phyloP scores from a whole-genome alignment of 2,329 filamentous ascomycete genomes.

The Fusarium begoniae region DNA sequence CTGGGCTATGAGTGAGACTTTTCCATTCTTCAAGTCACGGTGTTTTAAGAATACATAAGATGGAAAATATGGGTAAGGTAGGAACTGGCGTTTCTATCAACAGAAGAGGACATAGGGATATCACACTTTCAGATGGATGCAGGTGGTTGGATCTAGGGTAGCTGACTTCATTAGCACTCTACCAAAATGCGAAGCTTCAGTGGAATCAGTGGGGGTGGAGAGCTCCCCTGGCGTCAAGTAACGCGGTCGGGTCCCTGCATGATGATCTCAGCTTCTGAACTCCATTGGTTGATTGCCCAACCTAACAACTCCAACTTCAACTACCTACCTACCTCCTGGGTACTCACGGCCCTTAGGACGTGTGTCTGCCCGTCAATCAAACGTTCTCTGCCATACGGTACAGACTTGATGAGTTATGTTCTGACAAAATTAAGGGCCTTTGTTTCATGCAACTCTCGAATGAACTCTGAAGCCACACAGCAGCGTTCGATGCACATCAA shows the following conservation, averaged over 20 bases:
- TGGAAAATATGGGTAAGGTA: neutral
- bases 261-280: slow-evolving; percentile 12
- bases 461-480: neutral
- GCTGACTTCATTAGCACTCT: neutral
- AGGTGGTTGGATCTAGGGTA: slow-evolving; percentile 1
- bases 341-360: neutral
- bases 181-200: neutral
- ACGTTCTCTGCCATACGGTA: neutral
- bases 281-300: slow-evolving; percentile 9
- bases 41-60: neutral
- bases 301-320: slow-evolving; percentile 10
- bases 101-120: neutral
- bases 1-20: neutral
- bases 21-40: neutral
- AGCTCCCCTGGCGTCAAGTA: neutral
- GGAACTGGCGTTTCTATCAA: neutral
- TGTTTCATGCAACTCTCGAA: neutral
- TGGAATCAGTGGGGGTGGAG: slow-evolving; percentile 16
- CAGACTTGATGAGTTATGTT: neutral
- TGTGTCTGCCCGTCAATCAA: neutral
- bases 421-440: neutral
- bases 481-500: slow-evolving; percentile 20
- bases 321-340: neutral
- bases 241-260: slow-evolving; percentile 13
- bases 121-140: neutral